Evolutionary conservation across 768 basidiomycete genomes (phyloP).

Genomic region (Boletus eberwhitei): DNA sequence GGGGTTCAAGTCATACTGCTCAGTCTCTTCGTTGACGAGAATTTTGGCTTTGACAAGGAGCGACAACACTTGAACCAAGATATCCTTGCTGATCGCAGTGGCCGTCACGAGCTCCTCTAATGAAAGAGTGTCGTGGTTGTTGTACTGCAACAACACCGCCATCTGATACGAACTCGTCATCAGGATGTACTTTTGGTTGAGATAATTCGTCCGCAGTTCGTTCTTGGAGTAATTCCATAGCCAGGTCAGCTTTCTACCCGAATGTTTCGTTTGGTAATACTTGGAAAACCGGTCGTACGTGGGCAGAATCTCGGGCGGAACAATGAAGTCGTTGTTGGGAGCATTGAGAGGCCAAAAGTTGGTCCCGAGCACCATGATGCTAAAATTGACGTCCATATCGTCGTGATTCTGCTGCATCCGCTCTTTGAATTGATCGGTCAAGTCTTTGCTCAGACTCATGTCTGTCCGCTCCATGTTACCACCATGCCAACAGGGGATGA

Average conservation of each 20-base stretch:
- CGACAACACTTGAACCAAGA: slow-evolving; percentile 60
- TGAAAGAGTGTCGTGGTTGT: slow-evolving; percentile 82
- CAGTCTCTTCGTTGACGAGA: slow-evolving; percentile 81
- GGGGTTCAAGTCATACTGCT: slow-evolving; percentile 91
- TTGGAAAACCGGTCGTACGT: slow-evolving; percentile 89
- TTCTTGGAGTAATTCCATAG: slow-evolving; percentile 98
- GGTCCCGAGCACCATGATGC: slow-evolving; percentile 89
- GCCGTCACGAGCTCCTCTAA: slow-evolving; percentile 75
- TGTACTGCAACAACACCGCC: slow-evolving; percentile 93
- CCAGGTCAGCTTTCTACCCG: slow-evolving; percentile 95
- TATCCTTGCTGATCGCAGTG: slow-evolving; percentile 78
- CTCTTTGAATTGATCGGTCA: slow-evolving; percentile 93
- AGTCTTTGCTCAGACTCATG: slow-evolving; percentile 92
- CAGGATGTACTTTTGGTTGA: slow-evolving; percentile 92
- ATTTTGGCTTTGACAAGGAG: slow-evolving; percentile 87
- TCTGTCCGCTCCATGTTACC: slow-evolving; percentile 47
- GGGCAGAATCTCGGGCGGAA: slow-evolving; percentile 82
- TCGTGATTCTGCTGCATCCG: slow-evolving; percentile 85
- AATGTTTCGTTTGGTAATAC: slow-evolving; percentile 93
- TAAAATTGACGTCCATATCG: slow-evolving; percentile 88
- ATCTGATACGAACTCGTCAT: slow-evolving; percentile 95
- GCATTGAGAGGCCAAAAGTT: slow-evolving; percentile 94
- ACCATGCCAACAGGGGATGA: background rate
- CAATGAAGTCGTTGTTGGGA: slow-evolving; percentile 80
- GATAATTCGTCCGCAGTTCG: slow-evolving; percentile 90